phyloP scores from a whole-genome alignment of 1,139 yeast genomes.

The Scheffersomyces insectosa region DNA sequence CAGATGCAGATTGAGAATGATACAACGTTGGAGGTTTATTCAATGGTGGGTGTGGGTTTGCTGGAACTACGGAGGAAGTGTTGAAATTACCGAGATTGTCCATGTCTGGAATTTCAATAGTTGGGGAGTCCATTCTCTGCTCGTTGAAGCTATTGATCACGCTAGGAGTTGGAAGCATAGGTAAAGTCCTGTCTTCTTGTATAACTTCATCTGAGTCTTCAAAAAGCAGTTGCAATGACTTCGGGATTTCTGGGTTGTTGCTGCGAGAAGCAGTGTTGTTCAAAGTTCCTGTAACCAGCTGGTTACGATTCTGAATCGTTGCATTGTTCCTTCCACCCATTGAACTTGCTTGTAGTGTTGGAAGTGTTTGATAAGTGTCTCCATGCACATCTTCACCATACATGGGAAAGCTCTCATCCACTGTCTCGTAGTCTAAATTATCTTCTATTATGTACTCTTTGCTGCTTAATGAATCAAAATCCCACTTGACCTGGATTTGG shows the following conservation, averaged over 20 bases:
- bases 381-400: conserved; percentile 28
- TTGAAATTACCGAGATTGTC: conserved; percentile 32
- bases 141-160: conserved; percentile 4
- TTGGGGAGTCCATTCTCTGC: conserved; percentile 39
- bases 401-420: conserved; percentile 33
- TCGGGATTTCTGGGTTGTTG: conserved; percentile 55
- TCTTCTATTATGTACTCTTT: conserved; percentile 71
- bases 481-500: conserved; percentile 78
- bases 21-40: conserved; percentile 52
- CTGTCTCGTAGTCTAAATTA: conserved; percentile 54
- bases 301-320: not conserved
- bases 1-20: conserved; percentile 53
- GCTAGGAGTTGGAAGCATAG: conserved; percentile 2
- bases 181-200: conserved; percentile 1
- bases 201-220: conserved; percentile 36
- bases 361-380: conserved; percentile 29
- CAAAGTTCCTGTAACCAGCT: not conserved
- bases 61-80: conserved; percentile 10
- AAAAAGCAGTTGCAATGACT: conserved; percentile 69
- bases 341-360: conserved; percentile 26
- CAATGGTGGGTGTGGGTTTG: conserved; percentile 29
- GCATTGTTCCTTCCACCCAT: conserved; percentile 4
- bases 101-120: conserved; percentile 50
- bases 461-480: conserved; percentile 75
- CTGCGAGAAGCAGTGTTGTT: conserved; percentile 5